These are phyloP conservation scores for Luffa acutangula DNA, from an alignment of 306 rosid species.

Conservation along the genomic window DNA sequence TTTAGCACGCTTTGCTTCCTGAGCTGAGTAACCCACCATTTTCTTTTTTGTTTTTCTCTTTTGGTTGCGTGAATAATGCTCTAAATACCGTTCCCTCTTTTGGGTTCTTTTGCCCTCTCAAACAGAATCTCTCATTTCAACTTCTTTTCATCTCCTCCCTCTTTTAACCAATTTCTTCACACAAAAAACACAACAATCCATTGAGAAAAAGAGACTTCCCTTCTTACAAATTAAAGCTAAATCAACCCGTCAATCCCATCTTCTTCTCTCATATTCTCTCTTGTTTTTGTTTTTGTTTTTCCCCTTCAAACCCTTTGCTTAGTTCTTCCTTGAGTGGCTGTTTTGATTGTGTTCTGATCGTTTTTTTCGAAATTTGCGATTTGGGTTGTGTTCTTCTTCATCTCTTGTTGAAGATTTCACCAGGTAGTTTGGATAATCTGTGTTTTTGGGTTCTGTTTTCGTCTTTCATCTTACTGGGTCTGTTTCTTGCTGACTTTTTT, in stretches of 20 bases:
- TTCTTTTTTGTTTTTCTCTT: slow-evolving; percentile 8
- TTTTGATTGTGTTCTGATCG: neutral
- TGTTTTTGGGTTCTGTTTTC: neutral
- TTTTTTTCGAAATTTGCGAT: neutral
- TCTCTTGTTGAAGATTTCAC: neutral
- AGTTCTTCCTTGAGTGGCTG: no score
- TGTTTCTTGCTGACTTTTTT: neutral
- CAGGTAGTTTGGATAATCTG: neutral
- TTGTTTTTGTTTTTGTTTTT: neutral
- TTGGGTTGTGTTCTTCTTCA: neutral
- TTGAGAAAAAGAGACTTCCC: no score
- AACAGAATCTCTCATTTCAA: slow-evolving; percentile 34
- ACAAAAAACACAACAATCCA: no score
- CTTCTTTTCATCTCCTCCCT: slow-evolving; percentile 11
- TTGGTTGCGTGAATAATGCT: slow-evolving; percentile 49
- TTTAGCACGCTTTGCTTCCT: slow-evolving; percentile 48
- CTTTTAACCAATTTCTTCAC: neutral
- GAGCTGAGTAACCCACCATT: slow-evolving; percentile 25
- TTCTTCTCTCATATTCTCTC: slow-evolving; percentile 12
- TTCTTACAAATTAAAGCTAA: slow-evolving; percentile 27
- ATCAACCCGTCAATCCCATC: slow-evolving; percentile 35
- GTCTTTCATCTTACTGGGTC: neutral
- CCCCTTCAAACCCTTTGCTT: neutral
- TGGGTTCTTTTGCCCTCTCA: slow-evolving; percentile 16
- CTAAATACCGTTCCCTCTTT: slow-evolving; percentile 41